Percentiles rank a stretch among this genome's conserved stretches.
These are phyloP conservation scores for Cardamine chenopodiifolia DNA, from an alignment of 345 rosid genomes.

Conservation along the genomic window DNA sequence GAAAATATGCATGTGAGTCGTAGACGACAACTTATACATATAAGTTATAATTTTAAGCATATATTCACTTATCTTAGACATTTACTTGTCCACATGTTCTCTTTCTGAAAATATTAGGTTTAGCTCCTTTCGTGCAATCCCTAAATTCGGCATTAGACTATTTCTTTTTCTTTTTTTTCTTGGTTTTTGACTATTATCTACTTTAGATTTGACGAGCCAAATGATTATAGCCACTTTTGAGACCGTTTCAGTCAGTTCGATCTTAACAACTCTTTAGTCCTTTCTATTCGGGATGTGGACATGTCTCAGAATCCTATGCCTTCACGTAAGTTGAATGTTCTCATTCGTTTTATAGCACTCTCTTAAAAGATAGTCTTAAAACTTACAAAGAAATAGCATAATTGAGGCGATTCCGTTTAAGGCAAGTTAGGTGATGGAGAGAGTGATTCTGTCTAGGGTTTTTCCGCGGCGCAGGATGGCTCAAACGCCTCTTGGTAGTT, in stretches of 20 bases:
- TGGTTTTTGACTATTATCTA: background rate
- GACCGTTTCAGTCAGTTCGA: background rate
- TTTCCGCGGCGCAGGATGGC: no score
- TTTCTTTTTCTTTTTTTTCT: no score
- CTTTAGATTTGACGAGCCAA: background rate
- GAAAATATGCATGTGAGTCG: background rate
- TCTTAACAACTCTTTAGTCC: background rate
- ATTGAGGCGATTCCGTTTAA: no score
- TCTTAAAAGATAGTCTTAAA: no score
- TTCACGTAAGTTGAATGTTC: slow-evolving; percentile 20
- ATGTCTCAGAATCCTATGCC: background rate
- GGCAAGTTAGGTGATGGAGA: no score
- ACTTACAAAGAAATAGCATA: no score
- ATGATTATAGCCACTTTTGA: background rate
- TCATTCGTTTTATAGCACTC: background rate
- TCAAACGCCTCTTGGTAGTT: no score
- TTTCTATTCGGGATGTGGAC: background rate
- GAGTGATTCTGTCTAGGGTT: no score
- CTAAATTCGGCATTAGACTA: background rate
- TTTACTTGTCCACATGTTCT: background rate
- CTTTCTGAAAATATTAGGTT: background rate
- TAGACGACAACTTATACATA: background rate
- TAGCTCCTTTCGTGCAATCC: background rate
- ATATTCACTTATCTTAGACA: no score
- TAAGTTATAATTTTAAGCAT: no score